Conservation (phyloP, 2,329 filamentous ascomycete genomes). For the Alternaria gansuensis region DNA sequence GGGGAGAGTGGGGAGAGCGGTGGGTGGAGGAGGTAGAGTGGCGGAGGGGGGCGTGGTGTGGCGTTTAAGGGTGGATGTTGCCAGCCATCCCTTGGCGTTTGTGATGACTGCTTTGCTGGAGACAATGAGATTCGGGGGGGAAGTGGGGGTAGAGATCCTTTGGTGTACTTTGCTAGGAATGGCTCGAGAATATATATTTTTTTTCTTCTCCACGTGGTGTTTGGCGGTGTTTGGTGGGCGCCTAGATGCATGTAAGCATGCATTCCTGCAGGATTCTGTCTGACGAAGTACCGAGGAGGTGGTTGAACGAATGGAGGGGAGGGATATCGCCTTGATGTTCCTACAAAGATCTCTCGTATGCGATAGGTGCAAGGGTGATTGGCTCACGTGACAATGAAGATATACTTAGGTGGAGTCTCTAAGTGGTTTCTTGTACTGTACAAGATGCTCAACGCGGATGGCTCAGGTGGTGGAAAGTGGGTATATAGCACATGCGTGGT, state of each 20-base stretch:
- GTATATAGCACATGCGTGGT: background rate
- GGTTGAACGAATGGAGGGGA: background rate
- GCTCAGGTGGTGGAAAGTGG: background rate
- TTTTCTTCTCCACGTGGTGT: background rate
- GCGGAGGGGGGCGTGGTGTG: background rate
- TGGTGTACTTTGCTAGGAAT: too few species aligned
- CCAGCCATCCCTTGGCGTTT: background rate
- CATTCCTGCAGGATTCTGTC: slow-evolving; percentile 5
- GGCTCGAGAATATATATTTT: background rate
- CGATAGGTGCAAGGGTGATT: background rate
- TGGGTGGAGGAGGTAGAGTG: background rate
- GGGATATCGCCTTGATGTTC: background rate
- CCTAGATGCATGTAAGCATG: slow-evolving; percentile 7
- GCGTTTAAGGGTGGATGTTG: background rate
- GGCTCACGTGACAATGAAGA: background rate
- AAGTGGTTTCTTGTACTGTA: background rate
- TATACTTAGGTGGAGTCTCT: background rate
- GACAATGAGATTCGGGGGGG: background rate
- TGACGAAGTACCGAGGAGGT: background rate
- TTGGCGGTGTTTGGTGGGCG: background rate
- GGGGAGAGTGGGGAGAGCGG: background rate
- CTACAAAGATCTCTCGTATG: background rate
- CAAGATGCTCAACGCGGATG: background rate
- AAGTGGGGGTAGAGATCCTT: background rate
- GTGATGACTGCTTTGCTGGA: background rate